Percentiles rank a stretch among this genome's conserved stretches.
Evolutionary conservation across 345 rosid genomes (phyloP).

Genomic region (Ricinus communis): DNA sequence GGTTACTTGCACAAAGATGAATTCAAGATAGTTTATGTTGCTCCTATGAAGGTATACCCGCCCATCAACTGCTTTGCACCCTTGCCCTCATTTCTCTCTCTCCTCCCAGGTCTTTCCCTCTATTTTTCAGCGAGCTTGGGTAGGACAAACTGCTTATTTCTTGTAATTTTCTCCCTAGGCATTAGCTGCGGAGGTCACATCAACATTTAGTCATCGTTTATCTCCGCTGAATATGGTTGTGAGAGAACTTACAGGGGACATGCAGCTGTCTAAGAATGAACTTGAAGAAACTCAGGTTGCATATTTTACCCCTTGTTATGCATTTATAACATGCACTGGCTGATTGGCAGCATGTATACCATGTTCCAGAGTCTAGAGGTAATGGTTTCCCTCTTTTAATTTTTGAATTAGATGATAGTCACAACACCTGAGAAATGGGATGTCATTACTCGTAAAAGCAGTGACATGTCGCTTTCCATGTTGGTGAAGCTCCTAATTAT

Average conservation of each 20-base stretch:
- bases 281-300: slow-evolving; percentile 94
- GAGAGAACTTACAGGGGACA: slow-evolving; percentile 98
- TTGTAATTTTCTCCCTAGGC: slow-evolving; percentile 51
- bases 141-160: slow-evolving; percentile 9
- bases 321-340: slow-evolving; percentile 15
- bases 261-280: slow-evolving; percentile 91
- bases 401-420: slow-evolving; percentile 80
- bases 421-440: slow-evolving; percentile 99
- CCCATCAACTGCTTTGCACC: not conserved
- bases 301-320: slow-evolving; percentile 11
- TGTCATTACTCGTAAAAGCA: slow-evolving; percentile 99
- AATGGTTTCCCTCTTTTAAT: slow-evolving; percentile 15
- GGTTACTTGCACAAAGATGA: slow-evolving; percentile 92
- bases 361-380: slow-evolving; percentile 13
- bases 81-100: not conserved
- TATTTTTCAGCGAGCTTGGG: not conserved
- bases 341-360: slow-evolving; percentile 10
- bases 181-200: slow-evolving; percentile 94
- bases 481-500: slow-evolving; percentile 94
- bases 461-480: slow-evolving; percentile 97
- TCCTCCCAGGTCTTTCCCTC: not conserved
- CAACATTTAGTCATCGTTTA: slow-evolving; percentile 85
- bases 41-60: slow-evolving; percentile 93
- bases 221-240: slow-evolving; percentile 87
- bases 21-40: slow-evolving; percentile 97